A percentile compares a stretch with the other conserved stretches of the same genome.
phyloP scores from a whole-genome alignment of 148 eudicot species.

The Arbutus unedo region DNA sequence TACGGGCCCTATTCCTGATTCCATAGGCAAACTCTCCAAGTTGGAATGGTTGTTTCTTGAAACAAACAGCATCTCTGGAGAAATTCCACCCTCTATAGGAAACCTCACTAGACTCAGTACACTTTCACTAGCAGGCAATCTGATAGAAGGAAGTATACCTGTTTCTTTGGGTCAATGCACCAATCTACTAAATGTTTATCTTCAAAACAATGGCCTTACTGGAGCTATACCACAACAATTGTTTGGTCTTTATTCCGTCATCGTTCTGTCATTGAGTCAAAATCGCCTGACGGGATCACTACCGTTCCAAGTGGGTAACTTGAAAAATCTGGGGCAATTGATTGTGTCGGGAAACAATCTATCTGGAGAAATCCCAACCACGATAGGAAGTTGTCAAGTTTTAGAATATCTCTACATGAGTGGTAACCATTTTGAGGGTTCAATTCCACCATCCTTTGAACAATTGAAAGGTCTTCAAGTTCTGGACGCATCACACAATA shows the following conservation, averaged over 20 bases:
- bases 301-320: constrained; percentile 21
- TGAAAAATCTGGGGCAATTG: constrained; percentile 7
- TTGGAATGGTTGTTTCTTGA: background rate
- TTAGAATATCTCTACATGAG: constrained; percentile 14
- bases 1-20: constrained; percentile 13
- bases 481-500: constrained; percentile 20
- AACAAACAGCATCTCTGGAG: constrained; percentile 15
- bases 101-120: background rate
- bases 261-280: background rate
- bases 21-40: constrained; percentile 9
- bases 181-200: background rate
- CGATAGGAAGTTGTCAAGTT: constrained; percentile 3
- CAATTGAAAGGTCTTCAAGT: background rate
- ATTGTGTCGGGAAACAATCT: constrained; percentile 19
- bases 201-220: constrained; percentile 9
- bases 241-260: background rate
- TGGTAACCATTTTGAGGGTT: constrained; percentile 17
- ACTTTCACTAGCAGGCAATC: background rate
- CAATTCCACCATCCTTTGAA: constrained; percentile 8
- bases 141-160: constrained; percentile 21
- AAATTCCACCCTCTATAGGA: constrained; percentile 24
- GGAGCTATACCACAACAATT: constrained; percentile 11
- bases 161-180: constrained; percentile 16
- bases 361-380: constrained; percentile 23
- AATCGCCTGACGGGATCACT: constrained; percentile 18